phyloP scores from a whole-genome alignment of 352 stramenopile genomes.

The Globisporangium solare region DNA sequence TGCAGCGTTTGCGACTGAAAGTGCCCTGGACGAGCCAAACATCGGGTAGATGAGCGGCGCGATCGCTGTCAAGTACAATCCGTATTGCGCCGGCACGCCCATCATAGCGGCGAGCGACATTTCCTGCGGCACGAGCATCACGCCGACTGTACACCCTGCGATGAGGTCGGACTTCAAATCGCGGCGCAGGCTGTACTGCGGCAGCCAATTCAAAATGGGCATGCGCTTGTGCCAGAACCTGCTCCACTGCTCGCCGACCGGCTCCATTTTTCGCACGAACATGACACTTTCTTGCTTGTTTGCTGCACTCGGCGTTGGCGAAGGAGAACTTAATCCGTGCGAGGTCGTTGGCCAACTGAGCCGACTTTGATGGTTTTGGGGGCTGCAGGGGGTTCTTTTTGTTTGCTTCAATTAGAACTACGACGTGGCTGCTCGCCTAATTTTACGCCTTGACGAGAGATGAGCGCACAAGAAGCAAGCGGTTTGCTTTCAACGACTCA shows the following conservation, averaged over 20 bases:
- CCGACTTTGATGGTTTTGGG: no score
- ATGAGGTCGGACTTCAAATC: conserved; percentile 71
- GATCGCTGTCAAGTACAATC: conserved; percentile 64
- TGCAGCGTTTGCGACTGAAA: conserved; percentile 62
- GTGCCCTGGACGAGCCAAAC: conserved; percentile 56
- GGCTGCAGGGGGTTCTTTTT: no score
- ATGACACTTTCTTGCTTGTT: no score
- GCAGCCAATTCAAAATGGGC: conserved; percentile 72
- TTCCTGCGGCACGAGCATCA: conserved; percentile 91
- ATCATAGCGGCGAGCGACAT: conserved; percentile 91
- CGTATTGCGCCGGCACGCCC: conserved; percentile 63
- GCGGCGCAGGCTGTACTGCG: conserved; percentile 46
- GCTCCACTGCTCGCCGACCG: background rate
- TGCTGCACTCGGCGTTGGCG: no score
- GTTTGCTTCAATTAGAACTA: no score
- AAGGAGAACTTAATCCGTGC: no score
- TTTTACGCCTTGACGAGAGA: no score
- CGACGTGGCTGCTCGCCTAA: no score
- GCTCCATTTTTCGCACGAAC: background rate
- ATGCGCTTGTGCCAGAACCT: conserved; percentile 37
- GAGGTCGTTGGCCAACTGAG: no score
- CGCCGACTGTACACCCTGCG: conserved; percentile 64
- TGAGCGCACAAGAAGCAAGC: no score
- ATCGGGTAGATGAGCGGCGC: conserved; percentile 70
- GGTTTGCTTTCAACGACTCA: no score